Base-by-base conservation (phyloP, 2,329 filamentous ascomycete species). In the Tolypocladium guangdongense region DNA sequence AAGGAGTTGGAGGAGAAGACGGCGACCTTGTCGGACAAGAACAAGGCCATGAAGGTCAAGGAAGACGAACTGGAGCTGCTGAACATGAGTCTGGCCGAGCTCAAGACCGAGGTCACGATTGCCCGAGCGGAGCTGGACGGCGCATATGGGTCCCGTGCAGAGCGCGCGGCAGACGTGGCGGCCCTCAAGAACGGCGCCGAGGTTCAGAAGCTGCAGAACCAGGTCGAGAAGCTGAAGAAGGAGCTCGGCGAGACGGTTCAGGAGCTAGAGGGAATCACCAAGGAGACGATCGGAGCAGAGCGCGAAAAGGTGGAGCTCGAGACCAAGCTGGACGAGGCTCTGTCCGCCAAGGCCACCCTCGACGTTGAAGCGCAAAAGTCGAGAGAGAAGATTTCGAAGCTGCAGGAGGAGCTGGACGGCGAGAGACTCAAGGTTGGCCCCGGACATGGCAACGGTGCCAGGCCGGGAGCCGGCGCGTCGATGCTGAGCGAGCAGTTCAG, bases 61-160 rank as follows among this genome's bases (percentile, higher is more conserved):
- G 75, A 80, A 52, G 70, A 73, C 48, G 75, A 80, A 56, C 61
- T 79, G 37, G 77, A 80, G 50, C 66, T 69, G 52, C 68, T 78
- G 52, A 78, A 77, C 64, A 69, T 74, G 62, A 73, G 74, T 61
- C 64, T 82, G 52, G 75, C 78, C 36, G 78, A 82, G 67, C 72
- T 80, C 63, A 83, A 83, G 73, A 82, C 79, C 52, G 80, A 83
- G 61, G 71, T 81, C 55, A 81, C 80, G 47, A 76, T 83, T 60
- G 77, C 78, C 50, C 77, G 79, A 62, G 81, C 81, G 20, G 81
- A 84, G 65, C 74, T 84, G 33, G 81, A 84, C 57, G 78, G 78
- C 54, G 80, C 80, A 30, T 82, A 83, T 63, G 80, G 80, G 54
- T 76, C 77, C 54, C 76, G 80, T 55, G 75, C 78, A 54, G 75